Conservation (phyloP, 2,329 filamentous ascomycete species). For the Orbilia blumenaviensis region DNA sequence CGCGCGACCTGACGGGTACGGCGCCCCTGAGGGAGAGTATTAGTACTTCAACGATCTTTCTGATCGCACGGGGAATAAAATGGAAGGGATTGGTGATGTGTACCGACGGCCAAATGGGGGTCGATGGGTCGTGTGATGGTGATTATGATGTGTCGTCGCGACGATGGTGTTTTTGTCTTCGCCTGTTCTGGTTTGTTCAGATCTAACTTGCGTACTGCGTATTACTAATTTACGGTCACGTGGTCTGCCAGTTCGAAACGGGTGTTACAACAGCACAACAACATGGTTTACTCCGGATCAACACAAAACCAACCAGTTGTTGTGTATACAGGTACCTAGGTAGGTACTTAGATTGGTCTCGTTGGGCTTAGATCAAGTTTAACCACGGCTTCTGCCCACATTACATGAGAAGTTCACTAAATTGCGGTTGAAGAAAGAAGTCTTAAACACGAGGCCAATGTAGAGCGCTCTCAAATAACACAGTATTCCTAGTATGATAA, state of each 20-base stretch:
- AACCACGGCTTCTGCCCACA: no score
- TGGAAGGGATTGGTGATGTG: constrained; percentile 14
- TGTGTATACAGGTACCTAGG: no score
- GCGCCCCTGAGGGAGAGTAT: constrained; percentile 36
- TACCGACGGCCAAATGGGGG: constrained; percentile 31
- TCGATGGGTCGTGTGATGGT: constrained; percentile 23
- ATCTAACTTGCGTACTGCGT: neutral
- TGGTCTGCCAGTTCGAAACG: neutral
- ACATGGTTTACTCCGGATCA: neutral
- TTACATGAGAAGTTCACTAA: no score
- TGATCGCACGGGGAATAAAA: neutral
- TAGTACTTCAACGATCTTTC: constrained; percentile 18
- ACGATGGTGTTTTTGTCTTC: constrained; percentile 32
- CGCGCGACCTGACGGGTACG: constrained; percentile 32
- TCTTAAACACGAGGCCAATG: no score
- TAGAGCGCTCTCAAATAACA: no score
- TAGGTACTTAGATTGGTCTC: no score
- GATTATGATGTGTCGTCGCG: constrained; percentile 29
- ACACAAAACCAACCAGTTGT: neutral
- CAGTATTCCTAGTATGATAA: no score
- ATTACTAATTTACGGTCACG: constrained; percentile 43
- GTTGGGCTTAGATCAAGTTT: no score
- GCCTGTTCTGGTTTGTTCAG: neutral
- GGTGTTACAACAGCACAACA: constrained; percentile 9
- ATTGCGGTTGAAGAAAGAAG: no score